phyloP scores from a whole-genome alignment of 129 eudicot species.

The Arctium lappa region DNA sequence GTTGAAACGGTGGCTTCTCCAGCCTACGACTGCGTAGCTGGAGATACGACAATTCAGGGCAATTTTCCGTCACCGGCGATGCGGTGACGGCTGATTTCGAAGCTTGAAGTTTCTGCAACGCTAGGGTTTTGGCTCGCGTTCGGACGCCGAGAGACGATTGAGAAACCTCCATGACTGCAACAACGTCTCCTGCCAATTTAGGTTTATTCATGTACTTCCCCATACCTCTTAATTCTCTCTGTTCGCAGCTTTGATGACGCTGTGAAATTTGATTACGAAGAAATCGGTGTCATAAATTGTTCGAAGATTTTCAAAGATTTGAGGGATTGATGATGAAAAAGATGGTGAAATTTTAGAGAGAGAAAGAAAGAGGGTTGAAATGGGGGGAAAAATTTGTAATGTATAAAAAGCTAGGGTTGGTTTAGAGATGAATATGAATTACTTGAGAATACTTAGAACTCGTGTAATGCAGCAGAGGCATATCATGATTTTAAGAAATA shows the following conservation, averaged over 20 bases:
- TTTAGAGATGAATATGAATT: slow-evolving; percentile 7
- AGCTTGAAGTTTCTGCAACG: slow-evolving; percentile 59
- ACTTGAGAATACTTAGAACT: background rate
- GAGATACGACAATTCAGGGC: slow-evolving; percentile 46
- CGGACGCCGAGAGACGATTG: slow-evolving; percentile 60
- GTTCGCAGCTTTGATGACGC: background rate
- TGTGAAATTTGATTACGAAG: background rate
- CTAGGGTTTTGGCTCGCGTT: slow-evolving; percentile 84
- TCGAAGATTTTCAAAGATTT: background rate
- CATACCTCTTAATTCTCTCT: slow-evolving; percentile 20
- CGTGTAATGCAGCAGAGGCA: too few relatives aligned
- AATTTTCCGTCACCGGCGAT: background rate
- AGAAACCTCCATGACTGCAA: slow-evolving; percentile 46
- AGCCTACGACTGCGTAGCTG: slow-evolving; percentile 74
- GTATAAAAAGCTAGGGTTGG: slow-evolving; percentile 20
- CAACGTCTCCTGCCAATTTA: slow-evolving; percentile 37
- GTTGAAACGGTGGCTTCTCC: slow-evolving; percentile 45
- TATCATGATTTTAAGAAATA: too few relatives aligned
- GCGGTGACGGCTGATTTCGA: slow-evolving; percentile 4
- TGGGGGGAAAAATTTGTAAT: slow-evolving; percentile 13
- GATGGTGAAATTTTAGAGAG: background rate
- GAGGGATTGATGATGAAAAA: background rate
- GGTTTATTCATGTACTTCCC: slow-evolving; percentile 63
- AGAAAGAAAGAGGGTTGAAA: background rate
- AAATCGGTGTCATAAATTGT: background rate